Evolutionary conservation across 768 basidiomycete genomes (phyloP), one percentile per base, ranked within the genome.

Genomic region (Boletales sp.): DNA sequence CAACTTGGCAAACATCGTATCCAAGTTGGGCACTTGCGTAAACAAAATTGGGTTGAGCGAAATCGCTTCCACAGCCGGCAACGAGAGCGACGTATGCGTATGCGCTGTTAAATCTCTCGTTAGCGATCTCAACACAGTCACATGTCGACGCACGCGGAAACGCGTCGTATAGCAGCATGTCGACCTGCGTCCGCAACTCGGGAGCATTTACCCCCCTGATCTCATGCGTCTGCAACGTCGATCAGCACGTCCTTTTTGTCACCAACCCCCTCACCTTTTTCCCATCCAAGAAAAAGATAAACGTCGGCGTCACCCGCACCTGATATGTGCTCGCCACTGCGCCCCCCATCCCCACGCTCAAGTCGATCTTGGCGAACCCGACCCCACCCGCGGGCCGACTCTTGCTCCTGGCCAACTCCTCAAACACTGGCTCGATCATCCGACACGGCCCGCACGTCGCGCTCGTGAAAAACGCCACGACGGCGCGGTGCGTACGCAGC

Each of bases 351-450:
- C 87, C 88, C 12, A 87, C 78, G 5, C 77, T 80, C 55, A 91
- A 72, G 69, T 97, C 94, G 32, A 97, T 80, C 66, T 91, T 90
- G 4, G 86, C 81, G 57, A 97, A 97, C 3, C 79, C 87, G 18
- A 86, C 79, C 3, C 80, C 80, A 43, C 55, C 58, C 10, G 69
- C 64, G 5, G 66, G 69, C 14, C 66, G 72, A 5, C 74, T 74
- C 59, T 86, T 87, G 57, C 79, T 79, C 50, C 75, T 75, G 5
- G 93, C 86, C 14, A 95, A 74, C 6, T 81, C 71, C 59, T 94
- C 89, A 54, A 94, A 94, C 2, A 83, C 73, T 0, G 93, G 93
- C 50, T 87, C 87, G 52, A 95, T 88, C 74, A 86, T 81, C 48
- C 79, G 73, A 69, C 94, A 94, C 0, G 93, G 90, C 2, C 80